Evolutionary conservation across 2,329 filamentous ascomycete species (phyloP), one percentile per base, ranked within the genome.

Genomic region (Penicillium nordicum): DNA sequence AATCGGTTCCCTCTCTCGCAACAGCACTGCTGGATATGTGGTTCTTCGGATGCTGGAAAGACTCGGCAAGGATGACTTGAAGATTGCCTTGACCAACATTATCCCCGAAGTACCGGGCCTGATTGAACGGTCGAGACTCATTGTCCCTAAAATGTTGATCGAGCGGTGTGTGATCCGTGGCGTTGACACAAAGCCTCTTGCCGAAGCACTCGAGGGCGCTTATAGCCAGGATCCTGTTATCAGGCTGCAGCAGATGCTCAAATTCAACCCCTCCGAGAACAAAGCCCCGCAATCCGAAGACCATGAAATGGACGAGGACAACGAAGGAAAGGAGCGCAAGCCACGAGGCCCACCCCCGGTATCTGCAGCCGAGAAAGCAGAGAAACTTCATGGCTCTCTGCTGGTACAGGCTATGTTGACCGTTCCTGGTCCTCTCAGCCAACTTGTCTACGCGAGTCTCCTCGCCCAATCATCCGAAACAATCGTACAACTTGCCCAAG

Each of bases 11-110:
- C 83, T 96, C 57, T 84, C 93, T 6, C 88, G 92, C 56, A 97
- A 97, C 70, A 92, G 96, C 66, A 89, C 92, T 47, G 92, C 94
- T 6, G 88, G 86, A 25, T 97, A 96, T 68, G 89, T 95, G 0
- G 90, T 91, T 21, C 89, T 92, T 63, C 85, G 86, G 56, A 86
- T 95, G 4, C 78, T 99, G 42, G 89, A 91, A 70, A 85, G 94
- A 52, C 80, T 97, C 11, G 88, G 90, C 72, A 92, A 90, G 69
- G 91, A 96, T 57, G 92, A 97, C 68, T 80, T 99, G 9, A 80
- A 87, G 41, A 84, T 85, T 53, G 90, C 89, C 0, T 83, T 92
- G 54, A 80, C 86, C 47, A 81, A 86, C 65, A 88, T 96, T 54
- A 73, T 87, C 4, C 88, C 90, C 0, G 86, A 90, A 53, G 82